Evolutionary conservation across 345 rosid genomes (phyloP), one percentile per base, ranked within the genome.

Genomic region (Ceriops tagal): DNA sequence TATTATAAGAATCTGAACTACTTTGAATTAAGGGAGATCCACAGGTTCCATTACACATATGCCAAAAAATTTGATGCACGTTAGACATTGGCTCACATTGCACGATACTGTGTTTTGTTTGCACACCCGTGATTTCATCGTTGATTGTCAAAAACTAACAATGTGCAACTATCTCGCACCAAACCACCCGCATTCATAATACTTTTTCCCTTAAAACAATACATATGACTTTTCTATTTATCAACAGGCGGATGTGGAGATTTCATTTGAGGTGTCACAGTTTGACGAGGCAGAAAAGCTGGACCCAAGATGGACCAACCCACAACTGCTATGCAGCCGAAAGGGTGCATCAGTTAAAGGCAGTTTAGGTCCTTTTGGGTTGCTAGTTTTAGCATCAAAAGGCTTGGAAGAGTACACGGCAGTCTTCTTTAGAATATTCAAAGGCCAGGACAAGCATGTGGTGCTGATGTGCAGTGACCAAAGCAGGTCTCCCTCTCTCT

Each of bases 391-490:
- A 68, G 96, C 92, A 8, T 66, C 85, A 30, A 67, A 73, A 68
- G 83, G 84, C 65, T 77, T 86, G 66, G 70, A 80, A 8, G 91
- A 90, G 62, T 81, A 79, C 46, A 88, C 96, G 11, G 88, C 88
- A 21, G 73, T 90, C 53, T 88, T 81, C 72, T 90, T 88, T 31
- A 80, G 85, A 37, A 59, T 90, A 46, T 82, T 86, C 61, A 83
- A 72, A 61, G 71, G 76, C 20, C 75, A 71, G 0, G 68, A 78
- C 19, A 65, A 79, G 68, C 79, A 71, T 55, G 57, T 70, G 3
- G 81, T 90, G 34, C 81, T 89, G 30, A 86, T 87, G 89, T 72
- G 89, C 81, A 83, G 87, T 66, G 89, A 85, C 56, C 85, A 83
- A 56, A 80, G 72, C 82, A 82, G 85, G 86, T 80, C 20, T n/a